Evolutionary conservation across 2,329 filamentous ascomycete genomes (phyloP).

Genomic region (Monilinia fructigena): DNA sequence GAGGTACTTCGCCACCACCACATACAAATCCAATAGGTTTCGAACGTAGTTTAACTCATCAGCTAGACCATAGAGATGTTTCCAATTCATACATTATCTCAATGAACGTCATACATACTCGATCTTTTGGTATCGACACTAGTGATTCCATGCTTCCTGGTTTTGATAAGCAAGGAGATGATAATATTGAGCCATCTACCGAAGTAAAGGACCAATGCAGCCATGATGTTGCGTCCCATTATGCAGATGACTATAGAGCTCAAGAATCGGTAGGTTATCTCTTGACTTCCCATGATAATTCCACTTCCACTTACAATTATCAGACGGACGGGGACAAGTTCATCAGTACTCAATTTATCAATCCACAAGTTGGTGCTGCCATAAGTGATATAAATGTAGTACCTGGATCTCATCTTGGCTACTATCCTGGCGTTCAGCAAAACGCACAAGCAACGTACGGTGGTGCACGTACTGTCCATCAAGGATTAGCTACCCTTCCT

Average conservation of each 20-base stretch:
- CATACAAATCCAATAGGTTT: background rate
- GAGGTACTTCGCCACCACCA: background rate
- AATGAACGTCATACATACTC: background rate
- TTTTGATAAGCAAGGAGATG: background rate
- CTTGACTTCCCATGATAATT: background rate
- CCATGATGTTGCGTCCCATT: background rate
- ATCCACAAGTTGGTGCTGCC: background rate
- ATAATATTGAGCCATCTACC: background rate
- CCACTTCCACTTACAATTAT: background rate
- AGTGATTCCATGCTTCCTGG: background rate
- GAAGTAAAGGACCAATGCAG: background rate
- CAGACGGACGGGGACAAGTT: background rate
- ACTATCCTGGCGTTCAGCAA: too few species aligned
- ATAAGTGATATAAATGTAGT: too few species aligned
- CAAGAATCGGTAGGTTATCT: background rate
- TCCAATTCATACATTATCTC: background rate
- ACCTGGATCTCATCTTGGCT: too few species aligned
- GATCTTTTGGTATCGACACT: background rate
- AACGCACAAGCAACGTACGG: too few species aligned
- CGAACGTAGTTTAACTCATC: background rate
- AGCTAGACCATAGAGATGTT: background rate
- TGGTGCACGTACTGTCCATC: too few species aligned
- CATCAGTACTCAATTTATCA: background rate
- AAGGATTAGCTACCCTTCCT: too few species aligned
- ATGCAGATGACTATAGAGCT: too few species aligned